phyloP scores from a whole-genome alignment of 371 early-diverging fungal genomes.

The Rhizopus arrhizus region DNA sequence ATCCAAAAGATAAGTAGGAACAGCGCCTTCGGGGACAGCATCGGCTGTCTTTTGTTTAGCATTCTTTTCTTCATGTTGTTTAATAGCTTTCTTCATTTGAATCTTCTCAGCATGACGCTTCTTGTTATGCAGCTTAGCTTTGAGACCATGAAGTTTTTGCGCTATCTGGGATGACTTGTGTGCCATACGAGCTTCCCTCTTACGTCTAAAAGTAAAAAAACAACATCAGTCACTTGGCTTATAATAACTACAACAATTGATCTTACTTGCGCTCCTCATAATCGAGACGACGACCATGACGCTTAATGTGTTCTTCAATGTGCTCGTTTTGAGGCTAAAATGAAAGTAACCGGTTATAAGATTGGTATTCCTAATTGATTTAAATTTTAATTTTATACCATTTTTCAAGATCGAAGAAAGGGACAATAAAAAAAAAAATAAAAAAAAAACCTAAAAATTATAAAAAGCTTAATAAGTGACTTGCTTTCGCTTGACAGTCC shows the following conservation, averaged over 20 bases:
- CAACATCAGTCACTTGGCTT: neutral
- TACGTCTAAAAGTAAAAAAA: conserved; percentile 69
- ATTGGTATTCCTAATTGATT: neutral
- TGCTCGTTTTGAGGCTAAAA: conserved; percentile 99
- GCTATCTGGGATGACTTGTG: conserved; percentile 93
- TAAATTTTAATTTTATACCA: neutral
- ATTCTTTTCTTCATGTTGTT: conserved; percentile 95
- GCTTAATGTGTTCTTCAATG: conserved; percentile 98
- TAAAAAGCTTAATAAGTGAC: conserved; percentile 1
- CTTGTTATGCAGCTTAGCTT: conserved; percentile 99
- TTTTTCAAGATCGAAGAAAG: conserved; percentile 12
- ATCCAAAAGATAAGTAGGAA: conserved; percentile 99
- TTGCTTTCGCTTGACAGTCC: neutral
- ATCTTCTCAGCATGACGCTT: conserved; percentile 99
- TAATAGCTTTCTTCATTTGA: conserved; percentile 99
- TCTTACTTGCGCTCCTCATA: conserved; percentile 93
- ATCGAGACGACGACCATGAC: conserved; percentile 97
- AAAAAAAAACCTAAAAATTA: conserved; percentile 8
- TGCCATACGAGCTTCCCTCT: conserved; percentile 93
- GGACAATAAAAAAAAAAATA: neutral
- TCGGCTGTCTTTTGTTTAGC: conserved; percentile 89
- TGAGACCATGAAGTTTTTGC: conserved; percentile 97
- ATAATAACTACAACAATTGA: neutral
- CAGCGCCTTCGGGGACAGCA: conserved; percentile 92
- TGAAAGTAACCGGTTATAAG: neutral